Percentiles rank a stretch among this genome's conserved stretches.
phyloP scores from a whole-genome alignment of 768 basidiomycete species.

The Boletus pseudo-olivaceus region DNA sequence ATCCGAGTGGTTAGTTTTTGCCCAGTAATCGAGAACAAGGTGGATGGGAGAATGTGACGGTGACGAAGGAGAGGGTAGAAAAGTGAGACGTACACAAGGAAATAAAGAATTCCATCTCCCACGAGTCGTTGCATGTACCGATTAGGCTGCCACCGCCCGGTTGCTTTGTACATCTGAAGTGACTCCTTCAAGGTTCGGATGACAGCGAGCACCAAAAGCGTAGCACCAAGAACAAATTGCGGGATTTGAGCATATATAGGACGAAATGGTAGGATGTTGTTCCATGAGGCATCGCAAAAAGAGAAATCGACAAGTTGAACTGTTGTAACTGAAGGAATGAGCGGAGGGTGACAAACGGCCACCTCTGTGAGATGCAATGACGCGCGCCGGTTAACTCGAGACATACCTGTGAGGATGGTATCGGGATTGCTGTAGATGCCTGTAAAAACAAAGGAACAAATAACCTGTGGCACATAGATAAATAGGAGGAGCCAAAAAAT shows the following conservation, averaged over 20 bases:
- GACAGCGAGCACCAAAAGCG: neutral
- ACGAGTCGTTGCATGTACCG: conserved; percentile 1
- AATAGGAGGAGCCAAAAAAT: neutral
- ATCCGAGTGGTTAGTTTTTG: neutral
- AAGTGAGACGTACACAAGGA: neutral
- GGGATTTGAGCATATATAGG: neutral
- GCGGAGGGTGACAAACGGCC: neutral
- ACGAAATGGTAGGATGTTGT: neutral
- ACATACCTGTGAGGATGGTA: neutral
- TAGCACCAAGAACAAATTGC: neutral
- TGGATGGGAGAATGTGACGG: no score
- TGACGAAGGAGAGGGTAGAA: neutral
- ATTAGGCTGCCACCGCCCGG: conserved; percentile 11
- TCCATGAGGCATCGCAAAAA: neutral
- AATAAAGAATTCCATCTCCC: conserved; percentile 10
- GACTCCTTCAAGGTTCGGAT: neutral
- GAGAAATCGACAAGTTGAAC: neutral
- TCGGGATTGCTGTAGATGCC: neutral
- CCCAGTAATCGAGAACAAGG: neutral
- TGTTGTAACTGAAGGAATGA: neutral
- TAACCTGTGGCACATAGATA: neutral
- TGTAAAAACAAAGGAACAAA: neutral
- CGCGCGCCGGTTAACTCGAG: neutral
- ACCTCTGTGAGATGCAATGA: neutral
- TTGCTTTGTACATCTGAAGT: conserved; percentile 1